Percentiles rank a stretch among this genome's conserved stretches.
Conservation (phyloP, 805 yeast species). For the Ogataea ganodermae region DNA sequence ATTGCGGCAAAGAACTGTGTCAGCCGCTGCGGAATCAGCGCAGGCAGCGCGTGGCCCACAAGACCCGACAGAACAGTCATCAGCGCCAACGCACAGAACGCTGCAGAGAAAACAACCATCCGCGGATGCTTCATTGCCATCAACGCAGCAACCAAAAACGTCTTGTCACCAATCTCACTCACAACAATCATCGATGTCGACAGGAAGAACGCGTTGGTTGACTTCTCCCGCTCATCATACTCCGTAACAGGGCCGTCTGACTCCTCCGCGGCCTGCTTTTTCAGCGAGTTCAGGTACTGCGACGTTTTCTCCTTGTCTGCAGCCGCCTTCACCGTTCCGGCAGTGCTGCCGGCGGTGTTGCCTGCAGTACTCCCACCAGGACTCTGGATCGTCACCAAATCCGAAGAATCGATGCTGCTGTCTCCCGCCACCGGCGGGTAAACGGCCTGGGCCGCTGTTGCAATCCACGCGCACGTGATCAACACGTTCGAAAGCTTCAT, state of each 20-base stretch:
- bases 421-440: slow-evolving; percentile 24
- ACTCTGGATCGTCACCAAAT: slow-evolving; percentile 24
- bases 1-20: slow-evolving; percentile 83
- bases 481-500: slow-evolving; percentile 17
- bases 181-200: slow-evolving; percentile 88
- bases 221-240: slow-evolving; percentile 15
- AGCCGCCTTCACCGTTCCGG: not conserved
- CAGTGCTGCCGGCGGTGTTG: too few relatives aligned
- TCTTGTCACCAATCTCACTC: slow-evolving; percentile 97
- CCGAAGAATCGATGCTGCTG: slow-evolving; percentile 11
- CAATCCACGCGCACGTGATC: slow-evolving; percentile 9
- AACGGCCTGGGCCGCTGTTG: slow-evolving; percentile 18
- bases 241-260: slow-evolving; percentile 14
- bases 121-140: slow-evolving; percentile 97
- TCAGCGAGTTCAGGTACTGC: slow-evolving; percentile 16
- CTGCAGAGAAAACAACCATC: slow-evolving; percentile 81
- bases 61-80: slow-evolving; percentile 93
- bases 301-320: slow-evolving; percentile 17
- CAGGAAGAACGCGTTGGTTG: slow-evolving; percentile 65
- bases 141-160: slow-evolving; percentile 92
- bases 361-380: too few relatives aligned
- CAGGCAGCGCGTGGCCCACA: slow-evolving; percentile 89
- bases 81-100: slow-evolving; percentile 77
- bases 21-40: slow-evolving; percentile 73
- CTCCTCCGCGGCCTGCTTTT: slow-evolving; percentile 19